A percentile compares a stretch with the other conserved stretches of the same genome.
Evolutionary conservation across 1,284 basidiomycete species (phyloP).

Genomic region (Flammula alnicola): DNA sequence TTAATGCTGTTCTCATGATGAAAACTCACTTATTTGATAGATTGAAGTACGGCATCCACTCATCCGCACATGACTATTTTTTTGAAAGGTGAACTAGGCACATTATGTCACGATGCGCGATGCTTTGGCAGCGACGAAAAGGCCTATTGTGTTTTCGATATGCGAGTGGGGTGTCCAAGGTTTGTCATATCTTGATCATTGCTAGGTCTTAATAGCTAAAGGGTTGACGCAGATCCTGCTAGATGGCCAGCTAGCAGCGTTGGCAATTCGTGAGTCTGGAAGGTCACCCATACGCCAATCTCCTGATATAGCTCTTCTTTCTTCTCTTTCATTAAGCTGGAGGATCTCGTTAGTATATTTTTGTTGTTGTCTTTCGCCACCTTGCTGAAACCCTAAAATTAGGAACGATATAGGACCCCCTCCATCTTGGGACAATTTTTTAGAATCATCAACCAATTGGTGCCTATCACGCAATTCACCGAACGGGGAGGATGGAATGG

Average conservation of each 20-base stretch:
- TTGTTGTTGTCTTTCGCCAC: not conserved
- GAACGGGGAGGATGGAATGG: slow-evolving; percentile 49
- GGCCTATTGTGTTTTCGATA: slow-evolving; percentile 55
- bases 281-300: too few species aligned
- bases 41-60: slow-evolving; percentile 36
- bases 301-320: not conserved
- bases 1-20: not conserved
- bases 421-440: slow-evolving; percentile 50
- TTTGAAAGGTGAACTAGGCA: slow-evolving; percentile 28
- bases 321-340: slow-evolving; percentile 35
- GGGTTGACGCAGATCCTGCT: slow-evolving; percentile 49
- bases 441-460: slow-evolving; percentile 54
- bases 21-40: slow-evolving; percentile 19
- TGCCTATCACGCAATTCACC: slow-evolving; percentile 51
- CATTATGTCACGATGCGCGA: slow-evolving; percentile 55
- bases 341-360: slow-evolving; percentile 44
- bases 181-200: slow-evolving; percentile 9
- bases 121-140: slow-evolving; percentile 50
- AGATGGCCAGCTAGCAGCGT: slow-evolving; percentile 49
- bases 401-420: slow-evolving; percentile 56
- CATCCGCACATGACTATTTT: not conserved
- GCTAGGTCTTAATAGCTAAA: too few species aligned
- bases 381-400: not conserved
- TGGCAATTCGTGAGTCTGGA: slow-evolving; percentile 45
- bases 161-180: slow-evolving; percentile 59